A percentile compares a stretch with the other conserved stretches of the same genome.
phyloP scores from a whole-genome alignment of 352 stramenopile genomes.

The Globisporangium spiculum region DNA sequence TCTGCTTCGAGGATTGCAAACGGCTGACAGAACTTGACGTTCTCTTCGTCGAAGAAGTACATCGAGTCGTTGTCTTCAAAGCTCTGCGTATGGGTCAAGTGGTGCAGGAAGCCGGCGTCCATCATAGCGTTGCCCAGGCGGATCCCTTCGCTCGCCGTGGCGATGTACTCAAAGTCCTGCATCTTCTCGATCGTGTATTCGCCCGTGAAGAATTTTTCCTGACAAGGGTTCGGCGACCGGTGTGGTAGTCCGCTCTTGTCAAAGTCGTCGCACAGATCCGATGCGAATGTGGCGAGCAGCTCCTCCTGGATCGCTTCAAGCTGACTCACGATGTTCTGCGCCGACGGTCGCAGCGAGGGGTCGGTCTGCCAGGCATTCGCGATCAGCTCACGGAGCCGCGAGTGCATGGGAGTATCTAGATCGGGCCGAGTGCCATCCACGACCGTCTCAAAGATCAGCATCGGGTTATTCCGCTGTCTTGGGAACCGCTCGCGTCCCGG shows the following conservation, averaged over 20 bases:
- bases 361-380: constrained; percentile 51
- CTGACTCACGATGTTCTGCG: constrained; percentile 35
- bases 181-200: constrained; percentile 33
- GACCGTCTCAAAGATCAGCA: constrained; percentile 52
- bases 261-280: constrained; percentile 45
- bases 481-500: constrained; percentile 49
- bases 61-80: constrained; percentile 32
- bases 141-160: constrained; percentile 29
- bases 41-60: constrained; percentile 51
- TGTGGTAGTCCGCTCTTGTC: constrained; percentile 12
- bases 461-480: constrained; percentile 30
- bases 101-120: constrained; percentile 60
- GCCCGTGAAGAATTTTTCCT: constrained; percentile 30
- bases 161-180: constrained; percentile 29
- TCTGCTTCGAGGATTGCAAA: constrained; percentile 37
- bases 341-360: constrained; percentile 42
- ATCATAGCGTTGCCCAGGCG: constrained; percentile 55
- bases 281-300: constrained; percentile 36
- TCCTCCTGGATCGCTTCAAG: constrained; percentile 73
- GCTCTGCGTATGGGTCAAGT: constrained; percentile 33
- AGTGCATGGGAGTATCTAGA: constrained; percentile 36
- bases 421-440: constrained; percentile 41
- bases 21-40: constrained; percentile 37
- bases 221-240: neutral
- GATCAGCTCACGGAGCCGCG: constrained; percentile 57